Evolutionary conservation across 2,329 filamentous ascomycete species (phyloP).

Genomic region (Huntiella bhutanensis): DNA sequence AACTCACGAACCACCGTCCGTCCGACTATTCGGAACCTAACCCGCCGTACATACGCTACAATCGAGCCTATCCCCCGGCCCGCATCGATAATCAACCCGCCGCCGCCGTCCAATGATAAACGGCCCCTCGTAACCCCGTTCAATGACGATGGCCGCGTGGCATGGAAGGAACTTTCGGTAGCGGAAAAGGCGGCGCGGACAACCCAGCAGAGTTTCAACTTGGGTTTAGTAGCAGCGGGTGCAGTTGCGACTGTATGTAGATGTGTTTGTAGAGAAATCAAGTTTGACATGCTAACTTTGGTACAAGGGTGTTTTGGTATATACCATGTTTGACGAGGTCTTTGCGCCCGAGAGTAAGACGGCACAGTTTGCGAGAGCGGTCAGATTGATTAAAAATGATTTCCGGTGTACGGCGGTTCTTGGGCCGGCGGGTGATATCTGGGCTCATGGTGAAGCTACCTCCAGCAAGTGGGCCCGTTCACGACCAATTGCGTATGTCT

Average conservation of each 20-base stretch:
- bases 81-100: too few species aligned
- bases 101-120: constrained; percentile 13
- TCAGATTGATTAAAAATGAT: constrained; percentile 59
- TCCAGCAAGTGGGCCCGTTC: constrained; percentile 62
- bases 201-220: constrained; percentile 81
- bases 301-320: constrained; percentile 50
- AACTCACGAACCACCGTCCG: too few species aligned
- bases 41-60: not conserved
- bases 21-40: too few species aligned
- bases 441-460: constrained; percentile 64
- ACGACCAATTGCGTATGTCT: constrained; percentile 36
- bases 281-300: not conserved
- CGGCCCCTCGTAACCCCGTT: constrained; percentile 61
- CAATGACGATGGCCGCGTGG: constrained; percentile 67
- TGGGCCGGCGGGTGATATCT: constrained; percentile 56
- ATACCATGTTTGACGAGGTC: constrained; percentile 64
- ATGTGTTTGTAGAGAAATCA: not conserved
- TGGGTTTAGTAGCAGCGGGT: constrained; percentile 57
- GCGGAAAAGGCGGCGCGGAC: constrained; percentile 67
- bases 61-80: not conserved
- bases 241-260: constrained; percentile 51
- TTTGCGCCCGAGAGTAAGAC: constrained; percentile 74
- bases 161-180: constrained; percentile 58
- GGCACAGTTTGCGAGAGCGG: constrained; percentile 71
- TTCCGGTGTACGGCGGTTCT: constrained; percentile 52